Percentiles rank a stretch among this genome's conserved stretches.
Conservation (phyloP, 352 stramenopile species). For the Globisporangium paroecandrum region DNA sequence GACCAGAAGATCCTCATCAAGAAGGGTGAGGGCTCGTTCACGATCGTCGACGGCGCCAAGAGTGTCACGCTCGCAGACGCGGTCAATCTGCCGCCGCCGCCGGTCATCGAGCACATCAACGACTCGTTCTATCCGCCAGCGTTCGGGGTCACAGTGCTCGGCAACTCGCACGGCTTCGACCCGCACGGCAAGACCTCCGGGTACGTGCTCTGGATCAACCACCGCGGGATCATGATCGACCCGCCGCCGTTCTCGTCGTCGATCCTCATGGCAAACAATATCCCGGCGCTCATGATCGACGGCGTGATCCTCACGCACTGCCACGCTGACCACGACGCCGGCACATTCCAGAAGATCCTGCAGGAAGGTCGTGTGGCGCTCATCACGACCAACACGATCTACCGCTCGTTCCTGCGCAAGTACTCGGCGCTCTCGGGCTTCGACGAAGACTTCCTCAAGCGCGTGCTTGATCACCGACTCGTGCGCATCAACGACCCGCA, state of each 20-base stretch:
- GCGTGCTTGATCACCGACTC: conserved; percentile 88
- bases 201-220: conserved; percentile 97
- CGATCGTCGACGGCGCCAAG: conserved; percentile 56
- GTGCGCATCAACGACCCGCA: conserved; percentile 93
- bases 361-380: conserved; percentile 92
- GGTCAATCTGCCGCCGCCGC: conserved; percentile 50
- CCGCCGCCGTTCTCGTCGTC: conserved; percentile 90
- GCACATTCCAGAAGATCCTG: conserved; percentile 96
- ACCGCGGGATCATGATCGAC: conserved; percentile 96
- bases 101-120: conserved; percentile 30
- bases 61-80: conserved; percentile 55
- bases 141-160: conserved; percentile 95
- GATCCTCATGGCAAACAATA: conserved; percentile 84
- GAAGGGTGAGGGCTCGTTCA: conserved; percentile 65
- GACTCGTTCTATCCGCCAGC: conserved; percentile 91
- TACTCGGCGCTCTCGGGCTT: conserved; percentile 94
- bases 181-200: conserved; percentile 91
- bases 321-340: conserved; percentile 95
- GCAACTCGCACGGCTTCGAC: conserved; percentile 96
- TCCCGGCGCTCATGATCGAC: conserved; percentile 92
- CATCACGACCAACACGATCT: conserved; percentile 96
- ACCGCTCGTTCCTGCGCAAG: conserved; percentile 95
- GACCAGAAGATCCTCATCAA: conserved; percentile 66
- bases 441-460: conserved; percentile 87
- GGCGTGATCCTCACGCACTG: conserved; percentile 96